phyloP scores from a whole-genome alignment of 331 rosid genomes.

The Ulmus americana region DNA sequence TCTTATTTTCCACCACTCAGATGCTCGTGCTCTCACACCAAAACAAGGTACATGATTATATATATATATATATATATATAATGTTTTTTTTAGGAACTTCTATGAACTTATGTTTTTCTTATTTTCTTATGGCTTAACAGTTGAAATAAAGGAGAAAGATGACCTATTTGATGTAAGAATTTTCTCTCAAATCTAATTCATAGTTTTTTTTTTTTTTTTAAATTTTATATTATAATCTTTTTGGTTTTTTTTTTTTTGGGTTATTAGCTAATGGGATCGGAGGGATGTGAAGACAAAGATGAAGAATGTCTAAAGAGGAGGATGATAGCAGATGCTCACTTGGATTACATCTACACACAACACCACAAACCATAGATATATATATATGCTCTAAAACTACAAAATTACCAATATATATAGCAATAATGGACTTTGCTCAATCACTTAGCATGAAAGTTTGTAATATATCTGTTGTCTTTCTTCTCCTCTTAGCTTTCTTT shows the following conservation, averaged over 20 bases:
- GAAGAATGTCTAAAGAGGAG: constrained; percentile 51
- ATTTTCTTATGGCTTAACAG: constrained; percentile 17
- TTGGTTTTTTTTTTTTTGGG: constrained; percentile 1
- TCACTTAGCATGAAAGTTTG: too few species aligned
- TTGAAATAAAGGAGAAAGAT: constrained; percentile 22
- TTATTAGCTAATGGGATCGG: constrained; percentile 44
- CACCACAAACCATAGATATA: constrained; percentile 35
- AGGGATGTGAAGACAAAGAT: constrained; percentile 35
- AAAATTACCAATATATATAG: background rate
- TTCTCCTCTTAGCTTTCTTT: too few species aligned
- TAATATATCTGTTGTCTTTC: too few species aligned
- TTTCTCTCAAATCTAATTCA: background rate
- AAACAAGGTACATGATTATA: constrained; percentile 28
- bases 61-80: background rate
- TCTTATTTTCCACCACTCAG: constrained; percentile 30
- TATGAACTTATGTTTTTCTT: background rate
- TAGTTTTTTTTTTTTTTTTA: background rate
- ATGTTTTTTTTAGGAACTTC: background rate
- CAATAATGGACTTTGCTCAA: background rate
- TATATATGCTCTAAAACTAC: background rate
- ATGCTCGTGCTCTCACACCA: constrained; percentile 28
- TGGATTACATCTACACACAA: constrained; percentile 82
- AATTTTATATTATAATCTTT: background rate
- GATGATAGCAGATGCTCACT: constrained; percentile 56
- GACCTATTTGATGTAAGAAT: constrained; percentile 29